A percentile compares a stretch with the other conserved stretches of the same genome.
Evolutionary conservation across 192 early-diverging fungal species (phyloP).

Genomic region (Spinellus fusiger): DNA sequence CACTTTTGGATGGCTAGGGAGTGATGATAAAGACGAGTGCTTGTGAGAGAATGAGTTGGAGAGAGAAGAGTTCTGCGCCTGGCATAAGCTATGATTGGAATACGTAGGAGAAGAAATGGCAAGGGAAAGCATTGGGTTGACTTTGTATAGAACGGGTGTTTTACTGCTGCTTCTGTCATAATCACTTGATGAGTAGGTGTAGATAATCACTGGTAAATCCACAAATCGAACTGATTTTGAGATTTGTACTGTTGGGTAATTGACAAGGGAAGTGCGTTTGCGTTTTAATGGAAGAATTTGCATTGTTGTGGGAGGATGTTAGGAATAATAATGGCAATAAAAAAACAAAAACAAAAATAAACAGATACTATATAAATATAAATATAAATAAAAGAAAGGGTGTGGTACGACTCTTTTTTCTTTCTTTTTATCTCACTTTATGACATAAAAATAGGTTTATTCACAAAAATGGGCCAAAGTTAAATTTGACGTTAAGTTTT

Average conservation of each 20-base stretch:
- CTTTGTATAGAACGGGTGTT: constrained; percentile 7
- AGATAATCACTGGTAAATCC: neutral
- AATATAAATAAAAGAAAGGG: too few relatives aligned
- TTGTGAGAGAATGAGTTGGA: neutral
- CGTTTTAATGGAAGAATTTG: constrained; percentile 6
- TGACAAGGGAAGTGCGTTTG: constrained; percentile 4
- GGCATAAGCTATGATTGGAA: neutral
- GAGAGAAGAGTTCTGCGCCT: constrained; percentile 8
- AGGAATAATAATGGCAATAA: neutral
- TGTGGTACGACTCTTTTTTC: too few relatives aligned
- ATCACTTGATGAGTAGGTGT: constrained; percentile 9
- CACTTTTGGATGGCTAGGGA: neutral
- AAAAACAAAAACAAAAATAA: constrained; percentile 1
- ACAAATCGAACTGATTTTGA: constrained; percentile 7
- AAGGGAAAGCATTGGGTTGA: constrained; percentile 1
- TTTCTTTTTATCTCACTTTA: too few relatives aligned
- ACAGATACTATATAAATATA: neutral
- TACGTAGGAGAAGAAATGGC: neutral
- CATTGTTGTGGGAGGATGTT: neutral
- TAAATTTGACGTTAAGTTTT: too few relatives aligned
- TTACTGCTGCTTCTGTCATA: constrained; percentile 6
- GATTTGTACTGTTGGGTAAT: too few relatives aligned
- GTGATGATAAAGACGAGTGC: neutral
- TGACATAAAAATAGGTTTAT: too few relatives aligned
- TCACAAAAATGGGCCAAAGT: too few relatives aligned